Evolutionary conservation across 306 rosid genomes (phyloP), one percentile per base, ranked within the genome.

Genomic region (Acacia acuminata): DNA sequence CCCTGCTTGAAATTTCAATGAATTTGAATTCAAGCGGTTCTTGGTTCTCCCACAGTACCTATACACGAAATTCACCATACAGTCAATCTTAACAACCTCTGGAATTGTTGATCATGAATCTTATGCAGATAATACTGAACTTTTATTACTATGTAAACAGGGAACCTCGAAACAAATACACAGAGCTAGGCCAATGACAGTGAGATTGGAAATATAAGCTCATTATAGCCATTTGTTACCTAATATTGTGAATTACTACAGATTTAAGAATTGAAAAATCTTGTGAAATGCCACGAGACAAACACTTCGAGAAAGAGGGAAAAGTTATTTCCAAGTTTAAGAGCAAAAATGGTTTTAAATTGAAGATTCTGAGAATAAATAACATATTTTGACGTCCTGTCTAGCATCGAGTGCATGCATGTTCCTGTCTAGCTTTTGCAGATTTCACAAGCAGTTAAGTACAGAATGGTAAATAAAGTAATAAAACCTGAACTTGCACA

Each of bases 1-100:
- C 60, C 82, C 84, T 71, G 81, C 82, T 84, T 82, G 34, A 81
- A 86, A 73, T 85, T 78, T 36, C 69, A 88, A 73, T 58, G 85
- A 55, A 79, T 73, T 64, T 77, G 40, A 74, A 75, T 66, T 66
- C 80, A 77, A 84, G 73, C 45, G 79, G 75, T 19, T 80, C 65
- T 82, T 73, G 40, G 22, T 17, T 72, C 75, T 84, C 50, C 79
- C 82, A 73, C 76, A 79, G 64, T 47, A 24, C 89, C 88, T 80
- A 47, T 8, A 66, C 47, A 78, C 44, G 72, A 77, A 71, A 76
- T 51, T 5, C 71, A 82, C 50, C 50, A 25, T 4, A 50, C 24
- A 45, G 45, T 79, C 63, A 80, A 74, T 25, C 56, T 67, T 65
- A 48, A 66, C 56, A 47, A 73, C 15, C 27, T 53, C 60, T 75